These are phyloP conservation scores for Calophaca sinica DNA, from an alignment of 306 rosid species.

Conservation along the genomic window DNA sequence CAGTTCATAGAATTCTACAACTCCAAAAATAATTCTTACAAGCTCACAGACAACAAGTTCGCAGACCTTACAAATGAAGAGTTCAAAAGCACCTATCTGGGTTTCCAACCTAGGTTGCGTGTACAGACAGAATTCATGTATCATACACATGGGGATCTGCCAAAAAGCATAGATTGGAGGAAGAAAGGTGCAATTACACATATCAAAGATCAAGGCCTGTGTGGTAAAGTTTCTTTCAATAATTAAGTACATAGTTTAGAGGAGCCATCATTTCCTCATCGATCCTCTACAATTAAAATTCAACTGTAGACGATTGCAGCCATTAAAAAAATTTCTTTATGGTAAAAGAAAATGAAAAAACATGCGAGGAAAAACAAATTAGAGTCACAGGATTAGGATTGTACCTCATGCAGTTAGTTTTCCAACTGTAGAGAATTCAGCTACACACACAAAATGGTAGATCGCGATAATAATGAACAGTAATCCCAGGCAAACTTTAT, in stretches of 20 bases:
- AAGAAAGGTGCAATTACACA: conserved; percentile 64
- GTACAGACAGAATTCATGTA: conserved; percentile 45
- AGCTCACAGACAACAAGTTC: conserved; percentile 67
- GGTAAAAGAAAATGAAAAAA: background rate
- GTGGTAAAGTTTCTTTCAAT: conserved; percentile 63
- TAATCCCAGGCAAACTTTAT: background rate
- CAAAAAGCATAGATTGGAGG: conserved; percentile 73
- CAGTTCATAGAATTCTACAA: conserved; percentile 58
- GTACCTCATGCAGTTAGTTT: background rate
- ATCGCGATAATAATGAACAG: too few relatives aligned
- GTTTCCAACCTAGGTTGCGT: conserved; percentile 28
- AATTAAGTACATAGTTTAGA: background rate
- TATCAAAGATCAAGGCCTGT: conserved; percentile 73
- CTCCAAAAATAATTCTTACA: conserved; percentile 63
- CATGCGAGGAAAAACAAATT: background rate
- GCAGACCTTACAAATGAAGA: conserved; percentile 75
- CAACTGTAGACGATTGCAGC: background rate
- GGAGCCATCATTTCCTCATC: too few relatives aligned
- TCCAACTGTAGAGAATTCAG: background rate
- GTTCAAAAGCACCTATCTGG: conserved; percentile 54
- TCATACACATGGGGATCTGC: conserved; percentile 41
- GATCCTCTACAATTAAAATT: background rate
- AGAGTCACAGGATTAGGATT: background rate
- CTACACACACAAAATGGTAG: background rate
- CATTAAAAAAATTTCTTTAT: background rate